These are phyloP conservation scores for Picochlorum sp. DNA, from an alignment of 139 green algal genomes.

Conservation along the genomic window DNA sequence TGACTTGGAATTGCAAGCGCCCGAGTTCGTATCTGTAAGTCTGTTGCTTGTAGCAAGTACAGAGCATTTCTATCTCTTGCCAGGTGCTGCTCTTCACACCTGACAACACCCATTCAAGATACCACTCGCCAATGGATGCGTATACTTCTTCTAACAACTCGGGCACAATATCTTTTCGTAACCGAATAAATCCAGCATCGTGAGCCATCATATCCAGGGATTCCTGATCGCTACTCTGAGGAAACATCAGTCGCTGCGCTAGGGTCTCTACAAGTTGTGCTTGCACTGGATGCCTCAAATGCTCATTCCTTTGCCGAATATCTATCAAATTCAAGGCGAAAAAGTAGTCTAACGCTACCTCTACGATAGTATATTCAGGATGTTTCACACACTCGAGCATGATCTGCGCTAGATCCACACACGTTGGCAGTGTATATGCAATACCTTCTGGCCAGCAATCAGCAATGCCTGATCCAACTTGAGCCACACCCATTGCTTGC, in stretches of 20 bases:
- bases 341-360: constrained; percentile 48
- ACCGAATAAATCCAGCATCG: constrained; percentile 40
- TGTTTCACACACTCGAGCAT: constrained; percentile 28
- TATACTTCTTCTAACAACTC: constrained; percentile 31
- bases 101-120: constrained; percentile 20
- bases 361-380: constrained; percentile 15
- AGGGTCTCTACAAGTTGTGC: constrained; percentile 26
- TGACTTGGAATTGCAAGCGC: background rate
- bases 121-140: constrained; percentile 30
- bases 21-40: constrained; percentile 7
- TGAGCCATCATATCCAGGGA: constrained; percentile 36
- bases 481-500: no score
- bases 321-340: constrained; percentile 50
- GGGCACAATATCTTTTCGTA: constrained; percentile 36
- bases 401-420: constrained; percentile 36
- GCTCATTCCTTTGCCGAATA: constrained; percentile 23
- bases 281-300: constrained; percentile 34
- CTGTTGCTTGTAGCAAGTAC: constrained; percentile 35
- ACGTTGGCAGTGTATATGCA: constrained; percentile 8
- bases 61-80: constrained; percentile 48
- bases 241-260: constrained; percentile 32
- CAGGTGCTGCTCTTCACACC: constrained; percentile 30
- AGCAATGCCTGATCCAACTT: constrained; percentile 19
- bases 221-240: constrained; percentile 34
- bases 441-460: constrained; percentile 29